A percentile compares a stretch with the other conserved stretches of the same genome.
These are phyloP conservation scores for Peziza echinospora DNA, from an alignment of 495 filamentous ascomycete species.

Conservation along the genomic window DNA sequence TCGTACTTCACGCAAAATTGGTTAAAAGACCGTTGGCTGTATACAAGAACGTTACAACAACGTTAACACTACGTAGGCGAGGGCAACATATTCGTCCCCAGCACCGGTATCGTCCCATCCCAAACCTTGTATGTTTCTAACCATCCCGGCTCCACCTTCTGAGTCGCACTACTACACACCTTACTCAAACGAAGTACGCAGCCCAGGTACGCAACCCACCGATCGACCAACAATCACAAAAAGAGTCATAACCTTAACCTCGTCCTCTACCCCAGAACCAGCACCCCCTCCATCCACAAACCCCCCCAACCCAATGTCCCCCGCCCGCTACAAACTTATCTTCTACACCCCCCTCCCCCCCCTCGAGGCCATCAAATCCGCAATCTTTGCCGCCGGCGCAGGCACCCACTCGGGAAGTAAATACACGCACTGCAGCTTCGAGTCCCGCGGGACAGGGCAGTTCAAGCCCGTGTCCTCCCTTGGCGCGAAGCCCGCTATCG, in stretches of 20 bases:
- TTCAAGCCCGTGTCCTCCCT: conserved; percentile 32
- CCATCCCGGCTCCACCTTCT: background rate
- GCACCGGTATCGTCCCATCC: too few species aligned
- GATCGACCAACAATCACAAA: background rate
- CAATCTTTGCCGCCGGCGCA: conserved; percentile 42
- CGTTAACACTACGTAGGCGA: background rate
- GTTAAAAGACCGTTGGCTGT: too few species aligned
- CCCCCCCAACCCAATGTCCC: background rate
- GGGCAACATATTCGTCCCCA: too few species aligned
- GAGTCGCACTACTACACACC: background rate
- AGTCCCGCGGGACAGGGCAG: conserved; percentile 33
- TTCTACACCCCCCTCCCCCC: conserved; percentile 33
- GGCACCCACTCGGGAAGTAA: conserved; percentile 37
- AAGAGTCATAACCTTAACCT: background rate
- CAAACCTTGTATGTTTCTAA: too few species aligned
- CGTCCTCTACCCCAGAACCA: background rate
- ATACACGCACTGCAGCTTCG: conserved; percentile 42
- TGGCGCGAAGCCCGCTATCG: conserved; percentile 37
- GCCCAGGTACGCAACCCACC: background rate
- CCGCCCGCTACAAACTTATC: conserved; percentile 32
- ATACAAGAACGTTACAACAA: background rate
- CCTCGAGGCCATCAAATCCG: conserved; percentile 32
- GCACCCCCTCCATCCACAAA: background rate
- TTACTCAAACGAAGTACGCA: background rate
- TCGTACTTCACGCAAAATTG: background rate